Conservation (phyloP, 768 basidiomycete genomes). For the Boletus vermiculosoides region DNA sequence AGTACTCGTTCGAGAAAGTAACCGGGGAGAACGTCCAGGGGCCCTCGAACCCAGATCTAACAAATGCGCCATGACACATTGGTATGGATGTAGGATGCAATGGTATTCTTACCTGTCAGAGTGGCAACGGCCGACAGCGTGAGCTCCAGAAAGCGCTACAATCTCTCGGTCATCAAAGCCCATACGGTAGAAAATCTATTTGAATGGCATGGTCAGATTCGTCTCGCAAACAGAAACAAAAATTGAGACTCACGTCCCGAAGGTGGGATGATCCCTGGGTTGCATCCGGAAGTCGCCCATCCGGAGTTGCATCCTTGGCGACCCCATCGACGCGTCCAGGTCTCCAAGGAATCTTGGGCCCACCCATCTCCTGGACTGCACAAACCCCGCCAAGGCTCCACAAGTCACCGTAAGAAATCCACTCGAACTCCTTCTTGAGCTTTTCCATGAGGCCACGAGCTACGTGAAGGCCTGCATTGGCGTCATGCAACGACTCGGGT, state of each 20-base stretch:
- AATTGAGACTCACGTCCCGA: slow-evolving; percentile 52
- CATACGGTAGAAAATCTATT: slow-evolving; percentile 71
- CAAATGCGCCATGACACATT: not conserved
- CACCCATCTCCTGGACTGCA: slow-evolving; percentile 90
- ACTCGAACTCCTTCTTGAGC: slow-evolving; percentile 82
- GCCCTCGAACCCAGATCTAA: slow-evolving; percentile 76
- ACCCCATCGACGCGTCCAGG: slow-evolving; percentile 90
- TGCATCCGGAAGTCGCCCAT: slow-evolving; percentile 89
- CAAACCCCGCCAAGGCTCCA: slow-evolving; percentile 96
- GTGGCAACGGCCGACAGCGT: slow-evolving; percentile 96
- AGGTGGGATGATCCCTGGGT: slow-evolving; percentile 82
- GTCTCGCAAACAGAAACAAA: not conserved
- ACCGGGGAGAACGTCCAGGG: slow-evolving; percentile 97
- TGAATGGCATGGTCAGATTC: not conserved
- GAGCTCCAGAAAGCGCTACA: slow-evolving; percentile 90
- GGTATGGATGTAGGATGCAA: not conserved
- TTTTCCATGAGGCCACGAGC: slow-evolving; percentile 84
- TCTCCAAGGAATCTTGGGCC: slow-evolving; percentile 92
- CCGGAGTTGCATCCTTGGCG: slow-evolving; percentile 70
- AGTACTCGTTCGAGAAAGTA: slow-evolving; percentile 84
- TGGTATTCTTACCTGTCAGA: slow-evolving; percentile 52
- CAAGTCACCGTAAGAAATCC: slow-evolving; percentile 95
- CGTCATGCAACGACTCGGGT: slow-evolving; percentile 80
- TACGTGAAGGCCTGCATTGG: slow-evolving; percentile 78
- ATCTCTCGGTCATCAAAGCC: slow-evolving; percentile 98